Evolutionary conservation across 2,329 filamentous ascomycete species (phyloP).

Genomic region (Stachybotrys elegans): DNA sequence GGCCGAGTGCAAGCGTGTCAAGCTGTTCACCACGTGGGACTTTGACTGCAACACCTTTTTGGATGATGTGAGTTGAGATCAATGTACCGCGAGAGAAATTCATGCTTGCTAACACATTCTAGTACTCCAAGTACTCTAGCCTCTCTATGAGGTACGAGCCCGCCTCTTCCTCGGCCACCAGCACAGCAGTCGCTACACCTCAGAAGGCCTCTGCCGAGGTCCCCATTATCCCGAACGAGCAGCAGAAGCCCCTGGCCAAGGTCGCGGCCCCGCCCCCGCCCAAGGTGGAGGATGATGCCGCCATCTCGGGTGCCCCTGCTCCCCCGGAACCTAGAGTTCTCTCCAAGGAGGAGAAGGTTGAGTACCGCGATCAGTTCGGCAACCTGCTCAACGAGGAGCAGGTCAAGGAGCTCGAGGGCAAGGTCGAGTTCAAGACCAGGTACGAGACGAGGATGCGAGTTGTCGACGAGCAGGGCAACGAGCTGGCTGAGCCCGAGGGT

Average conservation of each 20-base stretch:
- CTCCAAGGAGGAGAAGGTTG: constrained; percentile 71
- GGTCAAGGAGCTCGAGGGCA: constrained; percentile 79
- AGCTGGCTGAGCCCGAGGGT: constrained; percentile 49
- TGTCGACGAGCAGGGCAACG: constrained; percentile 74
- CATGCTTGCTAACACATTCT: constrained; percentile 13
- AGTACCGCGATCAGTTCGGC: constrained; percentile 92
- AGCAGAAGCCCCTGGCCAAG: constrained; percentile 19
- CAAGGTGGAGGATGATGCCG: constrained; percentile 22
- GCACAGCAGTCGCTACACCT: constrained; percentile 20
- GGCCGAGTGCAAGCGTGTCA: constrained; percentile 77
- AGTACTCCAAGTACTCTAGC: constrained; percentile 46
- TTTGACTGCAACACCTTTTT: constrained; percentile 97
- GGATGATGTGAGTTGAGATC: constrained; percentile 65
- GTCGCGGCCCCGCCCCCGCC: no score
- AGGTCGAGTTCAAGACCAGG: constrained; percentile 90
- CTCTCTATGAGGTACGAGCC: constrained; percentile 10
- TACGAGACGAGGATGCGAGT: constrained; percentile 93
- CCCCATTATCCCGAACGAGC: constrained; percentile 12
- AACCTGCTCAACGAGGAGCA: constrained; percentile 81
- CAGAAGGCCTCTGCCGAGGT: constrained; percentile 10
- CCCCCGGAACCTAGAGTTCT: constrained; percentile 44
- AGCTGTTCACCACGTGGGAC: constrained; percentile 87
- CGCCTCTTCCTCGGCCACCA: constrained; percentile 21
- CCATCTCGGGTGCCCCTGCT: constrained; percentile 46
- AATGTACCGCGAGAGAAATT: constrained; percentile 4